phyloP scores from a whole-genome alignment of 495 filamentous ascomycete species.

The Barbatosphaeria neglecta region DNA sequence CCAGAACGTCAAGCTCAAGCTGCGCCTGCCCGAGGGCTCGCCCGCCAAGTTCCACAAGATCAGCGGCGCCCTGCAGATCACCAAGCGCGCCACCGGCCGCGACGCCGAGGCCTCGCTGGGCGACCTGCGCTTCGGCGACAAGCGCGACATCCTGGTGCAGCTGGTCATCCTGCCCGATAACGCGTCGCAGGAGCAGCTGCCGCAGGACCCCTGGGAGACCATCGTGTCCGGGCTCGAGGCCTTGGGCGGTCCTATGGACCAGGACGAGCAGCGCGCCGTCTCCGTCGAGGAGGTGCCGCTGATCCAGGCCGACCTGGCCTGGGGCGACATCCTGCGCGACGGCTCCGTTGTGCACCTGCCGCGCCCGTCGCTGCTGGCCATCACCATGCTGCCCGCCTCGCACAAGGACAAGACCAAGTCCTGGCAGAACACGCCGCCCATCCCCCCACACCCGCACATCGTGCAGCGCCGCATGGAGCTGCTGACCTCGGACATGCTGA shows the following conservation, averaged over 20 bases:
- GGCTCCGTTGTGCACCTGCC: constrained; percentile 79
- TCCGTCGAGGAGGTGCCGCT: constrained; percentile 93
- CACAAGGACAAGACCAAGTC: constrained; percentile 45
- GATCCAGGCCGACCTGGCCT: constrained; percentile 89
- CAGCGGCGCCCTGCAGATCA: constrained; percentile 90
- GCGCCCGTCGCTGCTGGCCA: constrained; percentile 85
- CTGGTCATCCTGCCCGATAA: constrained; percentile 87
- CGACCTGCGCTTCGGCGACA: constrained; percentile 92
- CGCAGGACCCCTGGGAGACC: constrained; percentile 93
- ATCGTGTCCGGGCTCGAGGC: constrained; percentile 94
- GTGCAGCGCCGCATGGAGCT: constrained; percentile 98
- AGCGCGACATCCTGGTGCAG: constrained; percentile 92
- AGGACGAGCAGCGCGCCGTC: constrained; percentile 69
- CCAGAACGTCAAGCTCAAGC: constrained; percentile 95
- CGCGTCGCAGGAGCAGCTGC: constrained; percentile 70
- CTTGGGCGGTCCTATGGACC: constrained; percentile 79
- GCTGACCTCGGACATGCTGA: constrained; percentile 96
- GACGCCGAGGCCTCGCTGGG: constrained; percentile 91
- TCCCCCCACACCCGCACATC: constrained; percentile 89
- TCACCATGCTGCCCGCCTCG: constrained; percentile 87
- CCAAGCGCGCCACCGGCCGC: constrained; percentile 91
- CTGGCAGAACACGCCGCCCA: constrained; percentile 64
- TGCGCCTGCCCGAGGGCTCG: constrained; percentile 88
- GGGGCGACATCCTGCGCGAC: constrained; percentile 88
- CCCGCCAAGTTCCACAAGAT: constrained; percentile 98